phyloP scores from a whole-genome alignment of 192 early-diverging fungal species.

The Podila epigama region DNA sequence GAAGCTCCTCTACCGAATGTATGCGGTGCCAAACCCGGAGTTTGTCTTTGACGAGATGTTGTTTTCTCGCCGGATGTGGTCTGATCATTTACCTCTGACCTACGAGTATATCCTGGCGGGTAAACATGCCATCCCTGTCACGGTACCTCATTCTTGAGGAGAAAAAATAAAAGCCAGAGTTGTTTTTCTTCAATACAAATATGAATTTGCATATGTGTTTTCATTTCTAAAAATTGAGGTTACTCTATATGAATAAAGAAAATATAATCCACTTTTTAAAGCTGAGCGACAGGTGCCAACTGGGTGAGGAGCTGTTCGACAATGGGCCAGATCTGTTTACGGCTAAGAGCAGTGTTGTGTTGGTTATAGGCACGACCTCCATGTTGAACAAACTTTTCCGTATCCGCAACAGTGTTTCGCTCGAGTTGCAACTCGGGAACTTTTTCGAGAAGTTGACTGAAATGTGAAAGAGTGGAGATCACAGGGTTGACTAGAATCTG shows the following conservation, averaged over 20 bases:
- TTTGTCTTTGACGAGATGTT: slow-evolving; percentile 49
- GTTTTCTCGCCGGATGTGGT: slow-evolving; percentile 46
- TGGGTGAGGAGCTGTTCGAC: slow-evolving; percentile 41
- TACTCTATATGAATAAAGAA: too few species aligned
- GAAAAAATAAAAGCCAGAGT: too few species aligned
- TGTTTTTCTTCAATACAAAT: too few species aligned
- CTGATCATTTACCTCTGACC: slow-evolving; percentile 44
- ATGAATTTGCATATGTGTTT: too few species aligned
- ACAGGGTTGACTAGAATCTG: slow-evolving; percentile 61
- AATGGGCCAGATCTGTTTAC: slow-evolving; percentile 71
- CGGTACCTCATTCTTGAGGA: background rate
- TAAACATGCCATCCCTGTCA: slow-evolving; percentile 46
- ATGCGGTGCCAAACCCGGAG: slow-evolving; percentile 28
- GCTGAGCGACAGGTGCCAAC: background rate
- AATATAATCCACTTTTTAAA: too few species aligned
- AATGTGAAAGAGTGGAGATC: slow-evolving; percentile 2
- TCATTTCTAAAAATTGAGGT: too few species aligned
- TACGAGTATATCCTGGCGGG: slow-evolving; percentile 48
- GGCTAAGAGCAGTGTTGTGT: slow-evolving; percentile 56
- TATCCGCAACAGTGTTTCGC: background rate
- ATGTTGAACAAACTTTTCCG: slow-evolving; percentile 9
- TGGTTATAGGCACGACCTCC: slow-evolving; percentile 54
- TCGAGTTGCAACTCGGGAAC: slow-evolving; percentile 44
- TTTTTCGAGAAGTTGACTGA: slow-evolving; percentile 48
- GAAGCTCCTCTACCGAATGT: slow-evolving; percentile 41